These are phyloP conservation scores for Boletus subcaerulescens DNA, from an alignment of 768 basidiomycete genomes.

Conservation along the genomic window DNA sequence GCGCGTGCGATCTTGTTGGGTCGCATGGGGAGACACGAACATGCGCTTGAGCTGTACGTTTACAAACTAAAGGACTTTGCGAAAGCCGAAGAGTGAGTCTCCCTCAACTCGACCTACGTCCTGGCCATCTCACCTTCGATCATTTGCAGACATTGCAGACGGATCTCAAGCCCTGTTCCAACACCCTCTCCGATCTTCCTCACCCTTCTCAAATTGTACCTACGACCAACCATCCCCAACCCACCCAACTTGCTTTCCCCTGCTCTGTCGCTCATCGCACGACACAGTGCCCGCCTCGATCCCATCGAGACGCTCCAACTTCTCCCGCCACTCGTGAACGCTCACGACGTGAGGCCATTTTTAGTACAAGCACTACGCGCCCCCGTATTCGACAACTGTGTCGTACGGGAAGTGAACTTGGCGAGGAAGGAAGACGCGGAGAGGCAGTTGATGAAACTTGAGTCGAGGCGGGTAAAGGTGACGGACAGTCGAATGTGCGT, in stretches of 20 bases:
- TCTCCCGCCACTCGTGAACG: conserved; percentile 85
- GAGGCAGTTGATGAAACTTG: conserved; percentile 66
- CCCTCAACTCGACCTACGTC: not conserved
- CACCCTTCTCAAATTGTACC: conserved; percentile 82
- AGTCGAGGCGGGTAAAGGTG: conserved; percentile 81
- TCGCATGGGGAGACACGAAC: conserved; percentile 85
- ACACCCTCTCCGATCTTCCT: conserved; percentile 71
- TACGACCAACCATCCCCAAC: conserved; percentile 60
- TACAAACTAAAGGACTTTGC: conserved; percentile 77
- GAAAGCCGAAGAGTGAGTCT: conserved; percentile 84
- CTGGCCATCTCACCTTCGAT: not conserved
- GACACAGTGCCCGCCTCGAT: conserved; percentile 81
- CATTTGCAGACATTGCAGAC: conserved; percentile 81
- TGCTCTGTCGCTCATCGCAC: conserved; percentile 83
- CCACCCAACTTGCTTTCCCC: conserved; percentile 64
- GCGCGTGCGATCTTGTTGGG: conserved; percentile 91
- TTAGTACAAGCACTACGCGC: conserved; percentile 66
- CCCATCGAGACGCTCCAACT: conserved; percentile 79
- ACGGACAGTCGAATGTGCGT: conserved; percentile 91
- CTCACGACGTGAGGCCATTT: conserved; percentile 77
- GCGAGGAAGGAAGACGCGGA: conserved; percentile 78
- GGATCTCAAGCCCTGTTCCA: conserved; percentile 60
- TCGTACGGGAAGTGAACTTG: conserved; percentile 68
- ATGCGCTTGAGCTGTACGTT: conserved; percentile 93
- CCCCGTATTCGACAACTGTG: conserved; percentile 64